Base-by-base conservation (phyloP, 208 protist species). In the Herpetomonas tarakana region DNA sequence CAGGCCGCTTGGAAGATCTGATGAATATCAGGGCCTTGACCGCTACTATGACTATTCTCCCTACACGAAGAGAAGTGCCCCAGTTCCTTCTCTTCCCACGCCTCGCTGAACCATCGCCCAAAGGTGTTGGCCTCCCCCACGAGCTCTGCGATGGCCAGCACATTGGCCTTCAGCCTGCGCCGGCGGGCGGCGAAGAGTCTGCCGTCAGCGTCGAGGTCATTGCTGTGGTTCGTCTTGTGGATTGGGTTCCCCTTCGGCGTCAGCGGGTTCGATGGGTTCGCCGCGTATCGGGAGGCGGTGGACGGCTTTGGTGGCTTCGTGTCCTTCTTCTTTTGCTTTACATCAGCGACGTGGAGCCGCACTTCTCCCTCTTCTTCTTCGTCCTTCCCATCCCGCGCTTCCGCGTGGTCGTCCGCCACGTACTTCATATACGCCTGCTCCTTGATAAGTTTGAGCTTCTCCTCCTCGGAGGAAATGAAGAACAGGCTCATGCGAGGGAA, bases 401-500 rank as follows among this genome's bases (percentile, higher is more conserved):
- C 35, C 9, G 9, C 35, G 35, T 41, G 9, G 14, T 14, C 35
- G 35, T 41, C 35, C 14, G 35, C 35, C 14, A 14, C 14, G 35
- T 41, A 41, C 35, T 6, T 41, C 35, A 18, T 41, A 14, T 41
- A 41, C 35, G 14, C 35, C 35, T 41, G 35, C 6, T 41, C 9
- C 14, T 41, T 41, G 14, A 41, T 41, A 14, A 41, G 35, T 41
- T 6, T 14, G 35, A 14, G 9, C 35, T 41, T 41, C 35, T 41
- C 35, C 14, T 41, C 35, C 35, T 41, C 35, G 6, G 35, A 18
- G 35, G 9, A 14, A 6, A 41, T 6, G 35, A 41, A 41, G 14
- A 41, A 41, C 2, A 91, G 73, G 11, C 58, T 54, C 68, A 83
- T 88, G 30, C 87, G 74, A 2, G 87, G 87, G 21, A 93, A 89